Conservation (phyloP, 805 yeast genomes). For the Ogataea methylovora region DNA sequence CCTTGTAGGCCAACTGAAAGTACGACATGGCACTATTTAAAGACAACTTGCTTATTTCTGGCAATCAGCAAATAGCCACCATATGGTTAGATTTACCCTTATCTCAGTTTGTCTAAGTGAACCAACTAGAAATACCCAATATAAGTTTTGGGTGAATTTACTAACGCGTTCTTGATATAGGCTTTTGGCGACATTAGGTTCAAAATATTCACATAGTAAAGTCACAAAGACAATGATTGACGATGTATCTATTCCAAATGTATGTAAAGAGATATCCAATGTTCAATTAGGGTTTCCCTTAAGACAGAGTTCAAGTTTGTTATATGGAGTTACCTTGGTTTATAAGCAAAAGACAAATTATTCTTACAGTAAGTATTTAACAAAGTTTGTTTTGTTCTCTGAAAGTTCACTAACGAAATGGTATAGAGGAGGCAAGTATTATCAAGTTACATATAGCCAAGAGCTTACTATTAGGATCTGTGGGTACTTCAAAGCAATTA, state of each 20-base stretch:
- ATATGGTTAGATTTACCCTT: slow-evolving; percentile 17
- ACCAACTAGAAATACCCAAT: background rate
- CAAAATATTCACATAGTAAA: slow-evolving; percentile 14
- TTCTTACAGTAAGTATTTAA: slow-evolving; percentile 25
- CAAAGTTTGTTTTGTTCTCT: background rate
- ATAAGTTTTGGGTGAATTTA: background rate
- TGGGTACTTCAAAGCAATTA: background rate
- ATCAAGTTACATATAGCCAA: slow-evolving; percentile 7
- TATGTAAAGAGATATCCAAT: slow-evolving; percentile 26
- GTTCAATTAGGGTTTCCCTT: slow-evolving; percentile 15
- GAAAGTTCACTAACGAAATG: background rate
- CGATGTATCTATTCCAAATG: slow-evolving; percentile 32
- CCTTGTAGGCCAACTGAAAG: too few species aligned
- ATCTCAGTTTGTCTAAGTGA: background rate
- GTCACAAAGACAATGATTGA: slow-evolving; percentile 24
- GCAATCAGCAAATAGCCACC: slow-evolving; percentile 19
- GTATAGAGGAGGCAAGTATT: slow-evolving; percentile 10
- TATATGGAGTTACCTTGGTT: slow-evolving; percentile 41
- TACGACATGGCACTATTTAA: slow-evolving; percentile 5
- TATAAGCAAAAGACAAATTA: slow-evolving; percentile 43
- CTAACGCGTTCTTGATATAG: slow-evolving; percentile 9
- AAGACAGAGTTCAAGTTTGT: slow-evolving; percentile 33
- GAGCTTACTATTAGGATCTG: too few species aligned
- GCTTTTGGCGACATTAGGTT: slow-evolving; percentile 24
- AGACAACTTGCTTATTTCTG: slow-evolving; percentile 12